Base-by-base conservation (phyloP, 768 basidiomycete species). In the Pleurotus platypus region DNA sequence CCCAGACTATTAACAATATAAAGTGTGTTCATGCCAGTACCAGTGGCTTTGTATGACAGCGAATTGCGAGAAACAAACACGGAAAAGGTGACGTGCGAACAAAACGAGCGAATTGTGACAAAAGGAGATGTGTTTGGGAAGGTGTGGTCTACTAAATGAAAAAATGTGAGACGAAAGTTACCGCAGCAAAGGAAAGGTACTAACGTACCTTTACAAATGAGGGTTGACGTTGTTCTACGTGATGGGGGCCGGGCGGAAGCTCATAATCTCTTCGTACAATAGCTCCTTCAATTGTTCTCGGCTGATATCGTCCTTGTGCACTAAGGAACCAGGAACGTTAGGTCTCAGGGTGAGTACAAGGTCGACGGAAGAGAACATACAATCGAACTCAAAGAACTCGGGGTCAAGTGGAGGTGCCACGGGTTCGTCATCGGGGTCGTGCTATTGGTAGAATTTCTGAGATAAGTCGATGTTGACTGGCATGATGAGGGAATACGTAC, bases 391-490 rank as follows among this genome's bases (percentile, higher is more conserved):
- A 71, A 99, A 99, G 79, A 98, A 99, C 62, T 90, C 88, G 3
- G 94, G 89, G 62, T 92, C 91, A 48, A 99, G 85, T n/a, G 96
- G 95, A 4, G 94, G 90, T 0, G 95, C 95, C 20, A 88, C 84
- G 0, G 97, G 97, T 72, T 99, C 97, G 66, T 99, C 97, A 49
- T 96, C 93, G 1, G 95, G 93, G 67, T 97, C 94, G 66, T 96
- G 94, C 87, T 90, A 63, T 35, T 35, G 30, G 11, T 9, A 9
- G 30, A 35, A 9, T 35, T 35, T 35, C 30, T 9, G 2, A 35
- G 30, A 9, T 35, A 9, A 35, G 30, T 35, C 2, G 8, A 35
- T 9, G 30, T 11, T 35, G 30, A 11, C 30, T 35, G 30, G 2
- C 11, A 35, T 35, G 30, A 35, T 11, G 30, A 35, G 30, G 30